Evolutionary conservation across 257 asterid species (phyloP), one percentile per base, ranked within the genome.

Genomic region (Nicotiana undulata): DNA sequence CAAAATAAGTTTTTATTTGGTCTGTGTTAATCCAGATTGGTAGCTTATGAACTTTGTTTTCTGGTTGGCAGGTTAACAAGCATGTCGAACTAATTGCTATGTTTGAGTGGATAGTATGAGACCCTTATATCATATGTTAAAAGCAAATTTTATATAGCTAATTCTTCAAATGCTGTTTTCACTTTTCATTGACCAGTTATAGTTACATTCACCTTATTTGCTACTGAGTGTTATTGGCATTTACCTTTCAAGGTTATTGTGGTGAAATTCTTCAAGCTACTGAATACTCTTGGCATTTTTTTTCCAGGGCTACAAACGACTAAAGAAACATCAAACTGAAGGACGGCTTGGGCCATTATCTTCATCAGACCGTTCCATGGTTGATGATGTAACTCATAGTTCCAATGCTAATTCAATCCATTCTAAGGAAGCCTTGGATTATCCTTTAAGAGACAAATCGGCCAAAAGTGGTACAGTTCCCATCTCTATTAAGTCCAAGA

Each of bases 241-340:
- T 3, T 29, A 29, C 32, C 4, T 29, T 29, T 29, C 32, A 29
- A 29, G 32, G 32, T 29, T 29, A 3, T 29, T 29, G 32, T 29
- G 32, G 4, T 29, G 78, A 44, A 40, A 44, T 70, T 12, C 20
- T 70, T 20, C 59, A 44, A 70, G 37, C 37, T 44, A 44, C 58
- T 20, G 20, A 46, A 15, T 74, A 16, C 44, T 60, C 18, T 78
- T 78, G 18, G 3, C 61, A 58, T 58, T 81, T 52, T 17, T 26
- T 68, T 53, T 26, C 4, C 80, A 81, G 83, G 83, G 83, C 3
- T 59, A 55, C 67, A 81, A 70, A 72, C 75, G 79, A 26, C 64
- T 81, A 81, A 56, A 52, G 74, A 81, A 81, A 60, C 72, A 32
- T 16, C 79, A 29, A 67, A 12, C 59, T 31, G 83, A 80, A 65